A percentile compares a stretch with the other conserved stretches of the same genome.
phyloP scores from a whole-genome alignment of 73 alveolate species.

The Paramecium pentaurelia region DNA sequence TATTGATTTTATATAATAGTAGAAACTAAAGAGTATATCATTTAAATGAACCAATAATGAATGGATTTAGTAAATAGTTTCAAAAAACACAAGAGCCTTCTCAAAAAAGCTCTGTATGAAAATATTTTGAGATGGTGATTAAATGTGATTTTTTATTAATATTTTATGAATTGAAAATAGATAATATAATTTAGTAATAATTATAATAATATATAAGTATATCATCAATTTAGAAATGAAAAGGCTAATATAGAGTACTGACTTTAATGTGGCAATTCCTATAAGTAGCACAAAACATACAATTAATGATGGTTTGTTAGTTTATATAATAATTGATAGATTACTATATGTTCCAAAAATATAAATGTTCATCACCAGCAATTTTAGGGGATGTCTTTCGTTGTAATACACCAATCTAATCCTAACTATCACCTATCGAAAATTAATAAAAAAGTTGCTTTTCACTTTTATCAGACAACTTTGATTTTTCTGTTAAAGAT shows the following conservation, averaged over 20 bases:
- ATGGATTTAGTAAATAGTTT: not conserved
- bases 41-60: not conserved
- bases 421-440: not conserved
- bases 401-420: not conserved
- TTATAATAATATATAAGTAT: not conserved
- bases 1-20: not conserved
- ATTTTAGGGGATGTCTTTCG: not conserved
- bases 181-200: not conserved
- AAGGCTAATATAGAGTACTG: not conserved
- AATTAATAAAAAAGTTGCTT: not conserved
- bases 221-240: not conserved
- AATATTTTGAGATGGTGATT: not conserved
- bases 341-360: not conserved
- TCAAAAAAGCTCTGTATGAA: conserved; percentile 5
- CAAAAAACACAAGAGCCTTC: not conserved
- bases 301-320: not conserved
- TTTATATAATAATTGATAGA: not conserved
- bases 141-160: not conserved
- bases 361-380: not conserved
- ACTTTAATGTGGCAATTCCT: not conserved
- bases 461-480: not conserved
- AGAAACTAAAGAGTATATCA: not conserved
- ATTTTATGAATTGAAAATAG: not conserved
- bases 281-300: not conserved
- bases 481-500: conserved; percentile 34